Base-by-base conservation (phyloP, 1,139 yeast species). In the Geotrichum australiense region DNA sequence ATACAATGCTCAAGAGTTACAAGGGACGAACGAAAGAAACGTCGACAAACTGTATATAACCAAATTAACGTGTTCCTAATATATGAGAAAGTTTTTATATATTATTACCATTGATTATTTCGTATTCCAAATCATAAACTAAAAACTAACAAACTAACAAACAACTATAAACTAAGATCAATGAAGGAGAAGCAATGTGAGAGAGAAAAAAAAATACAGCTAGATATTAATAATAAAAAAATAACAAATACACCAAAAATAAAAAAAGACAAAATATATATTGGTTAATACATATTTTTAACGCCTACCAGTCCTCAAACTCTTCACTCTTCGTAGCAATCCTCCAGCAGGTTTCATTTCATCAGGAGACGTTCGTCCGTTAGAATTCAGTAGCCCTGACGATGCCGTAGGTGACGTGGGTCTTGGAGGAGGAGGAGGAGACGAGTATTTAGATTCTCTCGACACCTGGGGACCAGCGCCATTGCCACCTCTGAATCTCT, bases 321-420 rank as follows among this genome's bases (percentile, higher is more conserved):
- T 83, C 66, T 83, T 84, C 35, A 87, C 96, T 61, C 96, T 79
- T 57, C 83, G 77, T 55, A 87, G 68, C 51, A 87, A 70, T 8
- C 85, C 71, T 30, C 24, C 25, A 19, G 25, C 18, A 6, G 5
- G 32, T 29, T n/a, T 29, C 52, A 31, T 32, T 39, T 35, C 6
- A 38, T 30, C 4, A 31, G 40, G 5, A 40, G 27, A 25, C 28
- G 37, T 11, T 31, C 37, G 14, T n/a, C n/a, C n/a, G n/a, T n/a
- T n/a, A n/a, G n/a, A n/a, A 25, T 12, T 10, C 15, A 26, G 14
- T 6, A 26, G n/a, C 15, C 11, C 27, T 19, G 12, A 15, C 26
- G n/a, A n/a, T n/a, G n/a, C n/a, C n/a, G n/a, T 7, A n/a, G 36
- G 12, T 6, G 15, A 21, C 11, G 14, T 18, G 35, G 8, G 15